Evolutionary conservation across 352 stramenopile species (phyloP), one percentile per base, ranked within the genome.

Genomic region (Globisporangium yorkense): DNA sequence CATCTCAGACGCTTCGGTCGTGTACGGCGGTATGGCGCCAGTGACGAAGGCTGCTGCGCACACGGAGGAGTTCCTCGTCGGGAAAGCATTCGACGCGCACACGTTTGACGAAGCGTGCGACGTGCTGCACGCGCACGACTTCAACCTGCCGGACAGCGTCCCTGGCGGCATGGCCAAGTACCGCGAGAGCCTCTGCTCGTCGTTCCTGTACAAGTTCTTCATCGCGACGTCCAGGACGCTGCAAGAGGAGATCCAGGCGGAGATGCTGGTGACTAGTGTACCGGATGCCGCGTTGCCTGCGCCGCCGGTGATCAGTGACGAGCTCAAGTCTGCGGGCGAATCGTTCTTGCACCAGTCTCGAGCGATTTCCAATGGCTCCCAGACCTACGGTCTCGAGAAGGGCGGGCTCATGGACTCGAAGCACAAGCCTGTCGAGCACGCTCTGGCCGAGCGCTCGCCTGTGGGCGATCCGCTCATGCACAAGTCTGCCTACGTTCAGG

Each of bases 151-250:
- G 3, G 75, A 94, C 15, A 72, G 77, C 46, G 96, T 98, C 21
- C 92, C 92, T 2, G 95, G 96, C 59, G 96, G 96, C 12, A 97
- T 98, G 82, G 80, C 92, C 5, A 86, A 97, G 50, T 99, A 98
- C 70, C 80, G 96, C n/a, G 85, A 96, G 62, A 95, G 92, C 39
- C 70, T 99, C 56, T 95, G 91, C 31, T 82, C 81, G 24, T 98
- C 90, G 6, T 99, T 98, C 60, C 69, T 98, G 40, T 92, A 97
- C 75, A 98, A 98, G 66, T 97, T 98, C 61, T 98, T 90, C 52
- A 62, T 98, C 45, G 68, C 80, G 31, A 88, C 75, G 10, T 80
- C 74, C 2, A 63, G 87, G 52, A 58, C 62, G 10, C 68, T 96
- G 51, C 77, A 77, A n/a, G 35, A 81, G 10, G 67, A 83, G 54